Conservation (phyloP, 768 basidiomycete genomes). For the Psilocybe azurescens region DNA sequence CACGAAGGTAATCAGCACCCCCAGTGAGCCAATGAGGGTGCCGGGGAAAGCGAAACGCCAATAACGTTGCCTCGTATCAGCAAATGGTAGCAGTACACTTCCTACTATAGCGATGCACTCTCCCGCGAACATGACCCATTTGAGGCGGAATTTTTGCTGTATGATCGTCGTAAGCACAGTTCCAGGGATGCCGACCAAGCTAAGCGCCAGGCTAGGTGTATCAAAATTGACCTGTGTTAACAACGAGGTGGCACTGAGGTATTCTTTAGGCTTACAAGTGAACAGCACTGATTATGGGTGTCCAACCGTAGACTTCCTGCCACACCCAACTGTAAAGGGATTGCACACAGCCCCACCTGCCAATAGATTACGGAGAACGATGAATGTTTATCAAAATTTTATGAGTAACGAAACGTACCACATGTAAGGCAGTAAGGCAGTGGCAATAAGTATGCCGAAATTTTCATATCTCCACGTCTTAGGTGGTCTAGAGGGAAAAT, state of each 20-base stretch:
- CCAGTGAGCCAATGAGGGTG: constrained; percentile 51
- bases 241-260: constrained; percentile 1
- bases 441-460: constrained; percentile 42
- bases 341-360: constrained; percentile 38
- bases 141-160: constrained; percentile 37
- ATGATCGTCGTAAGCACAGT: constrained; percentile 45
- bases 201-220: constrained; percentile 43
- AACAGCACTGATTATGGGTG: constrained; percentile 40
- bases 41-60: constrained; percentile 56
- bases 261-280: constrained; percentile 37
- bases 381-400: not conserved
- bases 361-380: too few relatives aligned
- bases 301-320: constrained; percentile 49
- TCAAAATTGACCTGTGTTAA: constrained; percentile 5
- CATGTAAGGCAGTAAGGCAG: constrained; percentile 43
- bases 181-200: constrained; percentile 39
- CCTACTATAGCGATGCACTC: constrained; percentile 40
- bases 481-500: constrained; percentile 37
- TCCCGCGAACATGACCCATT: constrained; percentile 52
- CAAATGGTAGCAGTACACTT: constrained; percentile 47
- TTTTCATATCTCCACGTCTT: constrained; percentile 47
- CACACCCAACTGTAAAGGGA: constrained; percentile 41
- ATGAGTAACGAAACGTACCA: constrained; percentile 3
- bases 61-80: constrained; percentile 45
- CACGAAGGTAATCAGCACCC: constrained; percentile 48